phyloP scores from a whole-genome alignment of 352 stramenopile genomes.

The Globisporangium radiosum region DNA sequence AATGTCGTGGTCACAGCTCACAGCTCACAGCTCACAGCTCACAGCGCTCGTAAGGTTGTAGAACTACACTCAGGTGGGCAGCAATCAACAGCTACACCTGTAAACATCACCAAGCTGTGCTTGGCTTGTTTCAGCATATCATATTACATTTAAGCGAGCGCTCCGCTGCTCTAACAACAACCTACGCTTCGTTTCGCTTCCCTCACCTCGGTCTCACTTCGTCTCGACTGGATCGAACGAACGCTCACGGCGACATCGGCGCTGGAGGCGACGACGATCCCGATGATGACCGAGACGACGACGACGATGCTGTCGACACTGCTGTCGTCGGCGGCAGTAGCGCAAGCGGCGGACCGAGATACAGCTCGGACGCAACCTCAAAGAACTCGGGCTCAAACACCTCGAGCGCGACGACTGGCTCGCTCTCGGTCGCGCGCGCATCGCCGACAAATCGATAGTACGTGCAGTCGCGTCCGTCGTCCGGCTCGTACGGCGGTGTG shows the following conservation, averaged over 20 bases:
- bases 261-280: background rate
- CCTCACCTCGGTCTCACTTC: too few relatives aligned
- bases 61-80: too few relatives aligned
- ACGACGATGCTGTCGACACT: background rate
- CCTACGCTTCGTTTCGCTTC: too few relatives aligned
- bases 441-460: conserved; percentile 57
- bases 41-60: too few relatives aligned
- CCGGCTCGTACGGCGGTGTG: conserved; percentile 72
- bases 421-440: conserved; percentile 1
- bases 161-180: too few relatives aligned
- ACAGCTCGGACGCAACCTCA: conserved; percentile 41
- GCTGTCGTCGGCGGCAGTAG: background rate
- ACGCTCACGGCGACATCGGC: conserved; percentile 1
- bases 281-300: conserved; percentile 9
- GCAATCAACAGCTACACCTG: too few relatives aligned
- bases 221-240: too few relatives aligned
- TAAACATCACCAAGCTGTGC: too few relatives aligned
- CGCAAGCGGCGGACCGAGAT: conserved; percentile 33
- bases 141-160: too few relatives aligned
- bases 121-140: too few relatives aligned
- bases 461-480: conserved; percentile 59
- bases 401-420: conserved; percentile 31
- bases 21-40: too few relatives aligned
- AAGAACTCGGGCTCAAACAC: conserved; percentile 46
- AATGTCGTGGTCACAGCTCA: too few relatives aligned